Evolutionary conservation across 2,329 filamentous ascomycete genomes (phyloP), one percentile per base, ranked within the genome.

Genomic region (Penicillium sumatraense): DNA sequence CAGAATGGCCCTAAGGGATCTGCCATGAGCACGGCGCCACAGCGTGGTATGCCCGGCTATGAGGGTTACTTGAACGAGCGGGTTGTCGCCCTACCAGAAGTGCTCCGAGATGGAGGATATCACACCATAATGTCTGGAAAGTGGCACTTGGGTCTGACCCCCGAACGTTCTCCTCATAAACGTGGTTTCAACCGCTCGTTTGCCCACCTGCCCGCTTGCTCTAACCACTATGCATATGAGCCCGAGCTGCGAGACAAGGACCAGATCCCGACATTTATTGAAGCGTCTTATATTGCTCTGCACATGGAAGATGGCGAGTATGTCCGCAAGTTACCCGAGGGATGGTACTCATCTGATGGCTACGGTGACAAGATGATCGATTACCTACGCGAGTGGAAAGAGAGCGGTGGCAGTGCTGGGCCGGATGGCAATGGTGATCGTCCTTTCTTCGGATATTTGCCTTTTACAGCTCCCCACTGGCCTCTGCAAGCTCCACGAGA

Each of bases 101-200:
- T 75, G 0, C 59, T 75, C 2, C 61, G 58, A 2, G 72, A 74
- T 50, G 60, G 57, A 23, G 73, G 71, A 10, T 75, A 75, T 53
- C 63, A 67, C 42, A 74, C 72, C 0, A 41, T 66, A 7, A 72
- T 75, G 66, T 68, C 68, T 9, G 73, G 73, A 4, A 75, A 75
- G 51, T 74, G 72, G 73, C 72, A 75, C 52, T 58, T 74, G 7
- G 72, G 72, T 1, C 49, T 74, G 36, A 66, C 79, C 0, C 81
- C 82, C 0, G 83, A 87, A 60, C 78, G 79, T 3, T 81, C 78
- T 3, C 85, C 85, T 0, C 76, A 80, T 42, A 78, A 76, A 11
- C 77, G 85, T 9, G 85, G 86, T 0, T 88, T 88, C 60, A 80
- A 85, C 55, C 78, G 79, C 16, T 83, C 80, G 26, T 82, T 87